These are phyloP conservation scores for Betula pendula DNA, from an alignment of 306 rosid genomes.

Conservation along the genomic window DNA sequence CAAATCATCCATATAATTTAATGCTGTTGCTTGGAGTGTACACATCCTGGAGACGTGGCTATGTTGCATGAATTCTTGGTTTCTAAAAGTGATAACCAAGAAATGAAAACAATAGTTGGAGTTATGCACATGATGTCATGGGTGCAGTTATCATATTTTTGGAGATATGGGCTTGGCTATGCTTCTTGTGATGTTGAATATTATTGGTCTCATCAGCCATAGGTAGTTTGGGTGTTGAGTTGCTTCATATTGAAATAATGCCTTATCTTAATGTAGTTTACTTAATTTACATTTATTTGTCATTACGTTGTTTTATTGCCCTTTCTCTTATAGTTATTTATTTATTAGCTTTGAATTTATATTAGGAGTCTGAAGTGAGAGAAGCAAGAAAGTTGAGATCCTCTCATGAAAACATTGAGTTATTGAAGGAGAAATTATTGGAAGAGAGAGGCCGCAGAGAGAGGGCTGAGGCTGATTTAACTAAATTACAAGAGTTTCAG, in stretches of 20 bases:
- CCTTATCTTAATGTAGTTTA: background rate
- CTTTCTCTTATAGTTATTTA: conserved; percentile 13
- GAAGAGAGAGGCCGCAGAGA: conserved; percentile 74
- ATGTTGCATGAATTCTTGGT: no score
- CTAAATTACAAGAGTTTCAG: conserved; percentile 71
- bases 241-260: background rate
- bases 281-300: background rate
- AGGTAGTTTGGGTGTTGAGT: no score
- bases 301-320: conserved; percentile 10
- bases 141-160: background rate
- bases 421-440: conserved; percentile 77
- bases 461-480: conserved; percentile 74
- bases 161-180: background rate
- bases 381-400: conserved; percentile 87
- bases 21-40: no score
- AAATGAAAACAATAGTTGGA: background rate
- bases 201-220: background rate
- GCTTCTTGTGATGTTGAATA: background rate
- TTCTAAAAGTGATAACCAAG: background rate
- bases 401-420: conserved; percentile 64
- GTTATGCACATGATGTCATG: background rate
- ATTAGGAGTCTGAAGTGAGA: conserved; percentile 89
- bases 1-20: no score
- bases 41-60: no score
- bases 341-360: conserved; percentile 36